Percentiles rank a stretch among this genome's conserved stretches.
Conservation (phyloP, 139 green algal genomes). For the Asterochloris erici region DNA sequence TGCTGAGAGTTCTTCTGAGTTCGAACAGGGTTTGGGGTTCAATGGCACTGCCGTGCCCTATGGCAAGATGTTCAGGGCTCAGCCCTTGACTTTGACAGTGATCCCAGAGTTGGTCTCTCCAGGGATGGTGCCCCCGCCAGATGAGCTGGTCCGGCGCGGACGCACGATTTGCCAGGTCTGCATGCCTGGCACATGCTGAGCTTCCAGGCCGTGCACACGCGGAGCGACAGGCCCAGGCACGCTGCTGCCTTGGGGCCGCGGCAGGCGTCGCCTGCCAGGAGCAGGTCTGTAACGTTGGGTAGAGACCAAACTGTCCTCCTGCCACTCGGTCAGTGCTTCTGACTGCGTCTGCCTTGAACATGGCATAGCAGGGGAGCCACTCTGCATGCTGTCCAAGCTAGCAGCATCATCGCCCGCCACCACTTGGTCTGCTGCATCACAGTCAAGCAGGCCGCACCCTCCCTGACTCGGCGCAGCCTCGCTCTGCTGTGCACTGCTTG, state of each 20-base stretch:
- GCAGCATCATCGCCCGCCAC: neutral
- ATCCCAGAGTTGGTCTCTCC: neutral
- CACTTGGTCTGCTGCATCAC: neutral
- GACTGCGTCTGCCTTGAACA: neutral
- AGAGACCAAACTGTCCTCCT: neutral
- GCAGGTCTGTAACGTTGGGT: neutral
- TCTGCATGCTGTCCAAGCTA: too few species aligned
- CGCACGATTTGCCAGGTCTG: conserved; percentile 20
- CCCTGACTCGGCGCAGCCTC: neutral
- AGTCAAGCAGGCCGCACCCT: neutral
- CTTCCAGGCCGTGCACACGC: neutral
- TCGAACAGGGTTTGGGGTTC: neutral
- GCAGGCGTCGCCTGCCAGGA: neutral
- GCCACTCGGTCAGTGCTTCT: neutral
- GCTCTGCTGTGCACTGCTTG: neutral
- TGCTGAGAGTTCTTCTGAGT: neutral
- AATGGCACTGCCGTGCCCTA: neutral
- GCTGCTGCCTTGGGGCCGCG: neutral
- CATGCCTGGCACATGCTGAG: neutral
- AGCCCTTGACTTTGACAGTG: neutral
- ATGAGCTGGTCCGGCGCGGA: neutral
- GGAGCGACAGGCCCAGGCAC: neutral
- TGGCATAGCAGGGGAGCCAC: neutral
- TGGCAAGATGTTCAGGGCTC: neutral
- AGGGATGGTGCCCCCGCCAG: neutral